Conservation (phyloP, 1,284 basidiomycete species). For the Chalciporus sp. region DNA sequence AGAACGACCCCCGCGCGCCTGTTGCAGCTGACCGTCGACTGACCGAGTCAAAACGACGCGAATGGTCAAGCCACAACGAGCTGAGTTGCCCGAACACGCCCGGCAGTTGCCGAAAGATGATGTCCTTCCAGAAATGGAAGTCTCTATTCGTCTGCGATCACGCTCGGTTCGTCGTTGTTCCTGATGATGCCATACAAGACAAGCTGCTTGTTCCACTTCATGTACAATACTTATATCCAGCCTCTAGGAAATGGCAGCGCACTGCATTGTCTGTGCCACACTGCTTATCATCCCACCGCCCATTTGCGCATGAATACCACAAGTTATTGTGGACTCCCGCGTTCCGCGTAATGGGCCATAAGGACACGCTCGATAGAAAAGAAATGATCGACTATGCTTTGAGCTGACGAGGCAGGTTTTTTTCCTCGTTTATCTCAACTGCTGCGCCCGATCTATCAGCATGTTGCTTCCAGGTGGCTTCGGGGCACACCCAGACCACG, state of each 20-base stretch:
- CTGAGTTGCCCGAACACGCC: constrained; percentile 21
- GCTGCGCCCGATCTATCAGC: constrained; percentile 3
- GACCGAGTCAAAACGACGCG: background rate
- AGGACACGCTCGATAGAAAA: constrained; percentile 77
- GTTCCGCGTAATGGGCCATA: constrained; percentile 80
- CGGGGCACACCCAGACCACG: constrained; percentile 90
- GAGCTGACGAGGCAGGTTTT: constrained; percentile 87
- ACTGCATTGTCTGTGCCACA: too few species aligned
- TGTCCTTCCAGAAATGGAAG: constrained; percentile 2
- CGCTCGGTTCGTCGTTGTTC: background rate
- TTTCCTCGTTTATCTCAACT: constrained; percentile 12
- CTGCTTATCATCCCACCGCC: constrained; percentile 60
- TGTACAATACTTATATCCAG: constrained; percentile 60
- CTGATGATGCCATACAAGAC: constrained; percentile 16
- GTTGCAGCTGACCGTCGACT: constrained; percentile 11
- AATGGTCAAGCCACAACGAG: background rate
- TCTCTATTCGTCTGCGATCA: too few species aligned
- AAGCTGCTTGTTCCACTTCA: constrained; percentile 42
- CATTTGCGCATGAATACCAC: constrained; percentile 97
- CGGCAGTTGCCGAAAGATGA: constrained; percentile 31
- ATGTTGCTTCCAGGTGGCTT: constrained; percentile 71
- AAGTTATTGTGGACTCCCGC: too few species aligned
- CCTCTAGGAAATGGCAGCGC: constrained; percentile 50
- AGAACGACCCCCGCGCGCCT: background rate
- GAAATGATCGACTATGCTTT: constrained; percentile 91